Evolutionary conservation across 345 rosid genomes (phyloP).

Genomic region (Murraya paniculata): DNA sequence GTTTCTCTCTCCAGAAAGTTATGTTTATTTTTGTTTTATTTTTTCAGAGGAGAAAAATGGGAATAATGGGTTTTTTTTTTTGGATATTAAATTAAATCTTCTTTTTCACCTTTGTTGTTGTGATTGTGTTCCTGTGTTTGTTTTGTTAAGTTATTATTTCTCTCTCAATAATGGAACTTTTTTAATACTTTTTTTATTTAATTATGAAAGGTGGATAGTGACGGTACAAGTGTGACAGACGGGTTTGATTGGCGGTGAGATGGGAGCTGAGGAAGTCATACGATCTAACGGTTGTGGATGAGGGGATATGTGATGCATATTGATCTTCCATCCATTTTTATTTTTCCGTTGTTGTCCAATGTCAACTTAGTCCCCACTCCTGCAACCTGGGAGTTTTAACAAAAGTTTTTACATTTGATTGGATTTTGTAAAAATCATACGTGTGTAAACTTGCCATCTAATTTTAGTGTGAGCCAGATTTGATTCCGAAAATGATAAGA

Average conservation of each 20-base stretch:
- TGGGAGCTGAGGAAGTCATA: background rate
- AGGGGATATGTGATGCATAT: background rate
- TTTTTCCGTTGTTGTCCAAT: no score
- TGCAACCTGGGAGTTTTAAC: background rate
- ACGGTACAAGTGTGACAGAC: background rate
- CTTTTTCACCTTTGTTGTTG: slow-evolving; percentile 13
- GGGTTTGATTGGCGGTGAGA: slow-evolving; percentile 8
- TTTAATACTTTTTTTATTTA: background rate
- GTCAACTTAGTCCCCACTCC: no score
- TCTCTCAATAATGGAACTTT: slow-evolving; percentile 1
- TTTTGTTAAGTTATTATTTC: background rate
- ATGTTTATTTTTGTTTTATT: slow-evolving; percentile 17
- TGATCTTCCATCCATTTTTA: no score
- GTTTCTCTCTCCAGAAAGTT: slow-evolving; percentile 29
- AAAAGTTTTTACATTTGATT: background rate
- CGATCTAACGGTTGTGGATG: background rate
- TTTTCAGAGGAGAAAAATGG: slow-evolving; percentile 34
- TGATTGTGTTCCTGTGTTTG: slow-evolving; percentile 5
- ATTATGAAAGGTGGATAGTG: background rate
- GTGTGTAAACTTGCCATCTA: background rate
- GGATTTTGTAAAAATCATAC: background rate
- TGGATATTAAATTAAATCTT: background rate
- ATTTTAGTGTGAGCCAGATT: background rate
- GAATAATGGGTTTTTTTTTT: slow-evolving; percentile 19
- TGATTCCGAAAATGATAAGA: background rate